Percentiles rank a stretch among this genome's conserved stretches.
phyloP scores from a whole-genome alignment of 2,329 filamentous ascomycete genomes.

The Neofusicoccum laricinum region DNA sequence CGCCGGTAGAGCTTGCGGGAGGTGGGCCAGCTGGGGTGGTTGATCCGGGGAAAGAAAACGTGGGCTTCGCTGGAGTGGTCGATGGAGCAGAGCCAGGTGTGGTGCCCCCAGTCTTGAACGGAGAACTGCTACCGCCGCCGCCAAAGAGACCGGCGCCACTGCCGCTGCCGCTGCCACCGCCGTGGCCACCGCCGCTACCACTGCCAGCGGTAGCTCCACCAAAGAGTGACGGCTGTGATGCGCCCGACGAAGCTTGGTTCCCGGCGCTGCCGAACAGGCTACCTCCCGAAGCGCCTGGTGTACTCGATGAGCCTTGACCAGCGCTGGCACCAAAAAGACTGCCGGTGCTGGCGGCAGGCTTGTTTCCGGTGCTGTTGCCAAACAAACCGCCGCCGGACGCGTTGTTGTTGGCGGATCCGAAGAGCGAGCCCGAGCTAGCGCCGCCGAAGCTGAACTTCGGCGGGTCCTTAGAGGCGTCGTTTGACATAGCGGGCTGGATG shows the following conservation, averaged over 20 bases:
- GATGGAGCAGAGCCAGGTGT: background rate
- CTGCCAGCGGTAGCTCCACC: constrained; percentile 21
- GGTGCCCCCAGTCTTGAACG: constrained; percentile 1
- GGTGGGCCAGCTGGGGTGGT: constrained; percentile 39
- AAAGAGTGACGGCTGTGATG: constrained; percentile 27
- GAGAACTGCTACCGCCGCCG: constrained; percentile 1
- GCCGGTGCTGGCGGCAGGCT: constrained; percentile 14
- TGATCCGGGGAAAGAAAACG: constrained; percentile 28
- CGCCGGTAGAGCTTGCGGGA: constrained; percentile 20
- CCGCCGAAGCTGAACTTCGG: constrained; percentile 39
- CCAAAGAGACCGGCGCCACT: constrained; percentile 10
- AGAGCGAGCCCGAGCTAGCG: constrained; percentile 33
- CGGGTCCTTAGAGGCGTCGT: constrained; percentile 31
- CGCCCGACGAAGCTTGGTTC: background rate
- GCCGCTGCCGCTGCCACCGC: background rate
- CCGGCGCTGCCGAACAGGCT: constrained; percentile 5
- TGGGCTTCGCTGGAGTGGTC: constrained; percentile 36
- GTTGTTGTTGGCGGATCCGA: constrained; percentile 34
- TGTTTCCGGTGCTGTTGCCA: constrained; percentile 5
- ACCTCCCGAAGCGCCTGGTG: background rate
- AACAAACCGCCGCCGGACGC: constrained; percentile 14
- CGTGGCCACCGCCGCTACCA: background rate
- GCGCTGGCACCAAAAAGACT: constrained; percentile 22
- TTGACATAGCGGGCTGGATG: constrained; percentile 7
- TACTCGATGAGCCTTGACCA: constrained; percentile 14